Percentiles rank a stretch among this genome's conserved stretches.
Evolutionary conservation across 805 yeast species (phyloP).

Genomic region (Candida piceae): DNA sequence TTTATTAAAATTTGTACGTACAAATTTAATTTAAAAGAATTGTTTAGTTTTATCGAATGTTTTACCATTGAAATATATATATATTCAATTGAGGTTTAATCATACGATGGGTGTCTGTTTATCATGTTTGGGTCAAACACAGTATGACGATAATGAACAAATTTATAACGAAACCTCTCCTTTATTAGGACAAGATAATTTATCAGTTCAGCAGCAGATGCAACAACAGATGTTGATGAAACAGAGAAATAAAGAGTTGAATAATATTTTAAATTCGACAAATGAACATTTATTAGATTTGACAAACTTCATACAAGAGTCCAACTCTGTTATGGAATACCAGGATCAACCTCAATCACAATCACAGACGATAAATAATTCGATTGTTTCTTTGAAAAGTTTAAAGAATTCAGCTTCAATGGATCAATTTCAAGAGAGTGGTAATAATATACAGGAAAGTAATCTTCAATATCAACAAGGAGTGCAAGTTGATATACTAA

Average conservation of each 20-base stretch:
- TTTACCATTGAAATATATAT: too few species aligned
- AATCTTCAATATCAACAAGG: neutral
- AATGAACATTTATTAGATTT: conserved; percentile 31
- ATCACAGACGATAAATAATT: neutral
- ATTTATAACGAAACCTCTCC: conserved; percentile 27
- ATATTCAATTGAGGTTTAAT: too few species aligned
- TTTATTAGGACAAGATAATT: conserved; percentile 16
- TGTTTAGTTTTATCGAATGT: too few species aligned
- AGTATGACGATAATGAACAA: conserved; percentile 21
- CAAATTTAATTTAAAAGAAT: too few species aligned
- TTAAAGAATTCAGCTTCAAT: neutral
- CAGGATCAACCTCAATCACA: conserved; percentile 1
- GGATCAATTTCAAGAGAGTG: neutral
- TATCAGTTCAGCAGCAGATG: conserved; percentile 21
- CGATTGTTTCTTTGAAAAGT: conserved; percentile 1
- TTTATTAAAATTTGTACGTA: too few species aligned
- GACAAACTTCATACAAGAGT: conserved; percentile 16
- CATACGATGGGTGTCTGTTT: conserved; percentile 30
- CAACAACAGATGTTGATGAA: conserved; percentile 22
- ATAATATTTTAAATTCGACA: conserved; percentile 29
- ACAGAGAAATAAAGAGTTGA: conserved; percentile 28
- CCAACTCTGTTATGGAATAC: neutral
- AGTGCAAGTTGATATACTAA: neutral
- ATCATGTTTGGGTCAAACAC: conserved; percentile 25
- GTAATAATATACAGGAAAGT: too few species aligned